Evolutionary conservation across 1,139 yeast species (phyloP).

Genomic region (Nakaseomyces nivariensis): DNA sequence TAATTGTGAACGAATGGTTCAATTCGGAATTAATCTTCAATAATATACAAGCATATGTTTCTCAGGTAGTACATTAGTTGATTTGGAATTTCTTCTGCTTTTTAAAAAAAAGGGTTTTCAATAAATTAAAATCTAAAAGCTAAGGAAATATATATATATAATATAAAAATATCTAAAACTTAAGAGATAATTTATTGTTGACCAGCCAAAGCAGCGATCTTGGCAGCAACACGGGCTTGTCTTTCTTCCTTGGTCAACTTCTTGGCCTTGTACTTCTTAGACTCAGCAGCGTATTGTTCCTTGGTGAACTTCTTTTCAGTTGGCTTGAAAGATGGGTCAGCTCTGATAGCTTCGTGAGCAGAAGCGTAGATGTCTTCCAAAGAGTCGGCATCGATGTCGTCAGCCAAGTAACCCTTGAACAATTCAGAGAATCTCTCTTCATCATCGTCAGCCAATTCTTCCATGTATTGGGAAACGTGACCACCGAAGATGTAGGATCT

Average conservation of each 20-base stretch:
- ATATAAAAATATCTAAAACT: background rate
- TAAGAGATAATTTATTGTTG: conserved; percentile 19
- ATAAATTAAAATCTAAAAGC: conserved; percentile 2
- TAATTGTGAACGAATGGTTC: background rate
- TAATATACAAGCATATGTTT: too few relatives aligned
- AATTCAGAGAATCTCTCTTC: conserved; percentile 97
- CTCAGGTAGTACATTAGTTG: too few relatives aligned
- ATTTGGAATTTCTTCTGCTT: too few relatives aligned
- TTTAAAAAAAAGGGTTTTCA: conserved; percentile 3
- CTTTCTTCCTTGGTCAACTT: conserved; percentile 91
- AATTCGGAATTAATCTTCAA: too few relatives aligned
- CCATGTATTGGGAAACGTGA: conserved; percentile 99
- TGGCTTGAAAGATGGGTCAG: conserved; percentile 85
- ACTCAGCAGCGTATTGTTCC: conserved; percentile 96
- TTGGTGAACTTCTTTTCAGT: conserved; percentile 90
- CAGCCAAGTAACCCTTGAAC: conserved; percentile 95
- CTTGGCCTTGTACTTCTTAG: conserved; percentile 81
- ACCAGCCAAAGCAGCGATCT: conserved; percentile 67
- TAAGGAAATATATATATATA: conserved; percentile 1
- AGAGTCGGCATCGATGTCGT: conserved; percentile 94
- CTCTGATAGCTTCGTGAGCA: conserved; percentile 96
- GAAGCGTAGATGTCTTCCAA: conserved; percentile 90
- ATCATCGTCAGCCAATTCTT: conserved; percentile 99
- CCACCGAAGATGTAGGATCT: conserved; percentile 99
- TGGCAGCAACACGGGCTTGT: conserved; percentile 77